A percentile compares a stretch with the other conserved stretches of the same genome.
Evolutionary conservation across 345 rosid species (phyloP).

Genomic region (Cardiospermum halicacabum): DNA sequence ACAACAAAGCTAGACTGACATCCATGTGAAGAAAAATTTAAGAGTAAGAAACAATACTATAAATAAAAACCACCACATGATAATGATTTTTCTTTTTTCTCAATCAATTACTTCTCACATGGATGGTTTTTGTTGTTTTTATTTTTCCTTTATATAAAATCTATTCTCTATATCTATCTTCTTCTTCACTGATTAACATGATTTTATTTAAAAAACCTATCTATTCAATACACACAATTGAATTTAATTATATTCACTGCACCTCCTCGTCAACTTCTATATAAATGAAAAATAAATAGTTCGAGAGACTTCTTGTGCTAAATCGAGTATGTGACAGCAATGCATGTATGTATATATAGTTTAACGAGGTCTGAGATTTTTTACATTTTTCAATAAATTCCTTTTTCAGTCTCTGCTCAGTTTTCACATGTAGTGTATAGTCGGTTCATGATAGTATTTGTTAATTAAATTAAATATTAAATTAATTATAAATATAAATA

Average conservation of each 20-base stretch:
- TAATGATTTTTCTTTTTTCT: constrained; percentile 16
- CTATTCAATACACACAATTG: too few relatives aligned
- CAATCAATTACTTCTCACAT: constrained; percentile 32
- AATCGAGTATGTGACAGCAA: background rate
- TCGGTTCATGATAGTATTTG: too few relatives aligned
- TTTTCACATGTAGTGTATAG: background rate
- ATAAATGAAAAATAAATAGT: background rate
- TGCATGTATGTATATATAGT: background rate
- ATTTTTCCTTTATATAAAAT: constrained; percentile 15
- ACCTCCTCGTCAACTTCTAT: background rate
- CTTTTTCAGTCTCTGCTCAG: background rate
- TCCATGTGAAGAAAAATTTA: constrained; percentile 30
- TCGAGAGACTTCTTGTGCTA: constrained; percentile 6
- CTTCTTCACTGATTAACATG: constrained; percentile 20
- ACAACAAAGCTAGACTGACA: constrained; percentile 8
- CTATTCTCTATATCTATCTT: too few relatives aligned
- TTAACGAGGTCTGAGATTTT: background rate
- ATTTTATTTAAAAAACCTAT: constrained; percentile 1
- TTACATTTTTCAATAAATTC: background rate
- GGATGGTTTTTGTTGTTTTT: constrained; percentile 22
- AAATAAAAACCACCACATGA: constrained; percentile 11
- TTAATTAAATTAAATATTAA: too few relatives aligned
- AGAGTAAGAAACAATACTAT: constrained; percentile 25
- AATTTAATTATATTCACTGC: background rate
- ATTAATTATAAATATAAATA: too few relatives aligned